Base-by-base conservation (phyloP, 2,329 filamentous ascomycete species). In the Aspergillus pseudotamarii region DNA sequence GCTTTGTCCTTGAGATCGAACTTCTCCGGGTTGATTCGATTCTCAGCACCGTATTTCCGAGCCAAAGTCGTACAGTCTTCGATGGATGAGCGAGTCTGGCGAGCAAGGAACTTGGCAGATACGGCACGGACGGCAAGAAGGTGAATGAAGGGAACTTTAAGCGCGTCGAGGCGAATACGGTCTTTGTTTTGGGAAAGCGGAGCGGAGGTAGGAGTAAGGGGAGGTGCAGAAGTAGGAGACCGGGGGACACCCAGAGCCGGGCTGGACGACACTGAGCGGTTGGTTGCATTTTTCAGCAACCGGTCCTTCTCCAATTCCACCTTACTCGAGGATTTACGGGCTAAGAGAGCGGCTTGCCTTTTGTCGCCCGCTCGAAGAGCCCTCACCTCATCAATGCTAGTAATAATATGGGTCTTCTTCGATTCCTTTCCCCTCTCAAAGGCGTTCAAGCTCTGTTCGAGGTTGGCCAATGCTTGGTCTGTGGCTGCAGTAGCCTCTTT, bases 341-440 rank as follows among this genome's bases (percentile, higher is more conserved):
- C 71, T 57, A 73, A 63, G 12, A 64, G 67, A 54, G 67, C 70
- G 30, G 71, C 75, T 64, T 72, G 71, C 62, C 63, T 72, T 21
- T 65, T 72, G 59, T 76, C 73, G 34, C 81, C 73, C 19, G 77
- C 72, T 28, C 72, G 72, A 28, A 82, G 68, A 46, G 73, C 75
- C 59, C 70, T 73, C 62, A 78, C 72, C 62, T 80, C 74, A 66
- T 76, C 72, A 36, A 77, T 73, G 53, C 71, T 71, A 21, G 73
- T 74, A 59, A 81, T 77, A 41, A 80, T 69, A 59, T 76, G 75
- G 2, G 78, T 79, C 79, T 84, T 85, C 73, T 86, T 87, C 43
- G 86, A 86, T 74, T 88, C 83, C 75, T 88, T 88, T 67, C 86
- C 82, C 71, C 87, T 81, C 71, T 87, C 81, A 58, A 86, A 82